Evolutionary conservation across 1,284 basidiomycete genomes (phyloP), one percentile per base, ranked within the genome.

Genomic region (Cryptococcus sp.): DNA sequence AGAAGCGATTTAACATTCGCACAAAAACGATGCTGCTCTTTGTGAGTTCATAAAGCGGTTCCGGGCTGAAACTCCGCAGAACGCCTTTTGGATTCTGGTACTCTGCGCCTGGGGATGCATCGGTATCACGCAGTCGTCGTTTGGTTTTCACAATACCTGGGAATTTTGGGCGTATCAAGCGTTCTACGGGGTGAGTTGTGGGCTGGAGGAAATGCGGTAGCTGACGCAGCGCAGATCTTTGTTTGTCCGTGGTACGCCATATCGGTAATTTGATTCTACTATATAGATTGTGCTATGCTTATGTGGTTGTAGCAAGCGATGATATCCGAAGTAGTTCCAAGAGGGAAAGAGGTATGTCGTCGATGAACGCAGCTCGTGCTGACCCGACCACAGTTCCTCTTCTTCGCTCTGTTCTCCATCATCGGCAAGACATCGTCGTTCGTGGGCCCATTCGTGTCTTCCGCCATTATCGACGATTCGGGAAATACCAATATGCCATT

Each of bases 181-280:
- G 49, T 82, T 89, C n/a, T 90, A 88, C 68, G 89, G 89, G 8
- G 59, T 71, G 59, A 59, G 61, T 57, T 4, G 17, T 8, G n/a
- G 15, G 25, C 19, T 6, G 49, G 20, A 16, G 6, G 22, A 6
- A 10, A 16, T 16, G n/a, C 23, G n/a, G 17, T 5, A 5, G 47
- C 53, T 61, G 38, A 55, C 31, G 19, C 31, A 2, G 31, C 31
- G 16, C 41, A 66, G 55, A 77, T 90, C 22, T 89, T 90, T 81
- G 90, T 92, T 76, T 90, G 89, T 8, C 90, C 91, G 0, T 93
- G 91, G 80, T 93, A 89, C 71, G 88, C 90, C 0, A 89, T 88
- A 13, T 72, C 70, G 19, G 69, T 70, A 31, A 64, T 67, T 64
- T 15, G 2, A n/a, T 10, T 13, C 31, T 35, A 13, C 31, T 35